phyloP scores from a whole-genome alignment of 2,329 filamentous ascomycete genomes.

The Claviceps paspali region DNA sequence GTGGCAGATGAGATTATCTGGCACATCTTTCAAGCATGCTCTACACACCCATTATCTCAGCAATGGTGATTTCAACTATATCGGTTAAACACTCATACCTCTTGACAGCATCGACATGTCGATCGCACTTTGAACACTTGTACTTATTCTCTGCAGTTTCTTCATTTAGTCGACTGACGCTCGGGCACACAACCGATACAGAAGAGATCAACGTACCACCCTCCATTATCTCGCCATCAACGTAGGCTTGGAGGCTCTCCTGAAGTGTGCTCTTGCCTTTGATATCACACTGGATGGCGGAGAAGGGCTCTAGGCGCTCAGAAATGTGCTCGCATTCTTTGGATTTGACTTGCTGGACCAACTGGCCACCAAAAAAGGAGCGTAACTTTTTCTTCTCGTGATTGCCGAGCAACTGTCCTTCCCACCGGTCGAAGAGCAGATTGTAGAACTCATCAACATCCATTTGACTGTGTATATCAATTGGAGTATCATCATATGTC shows the following conservation, averaged over 20 bases:
- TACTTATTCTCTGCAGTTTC: slow-evolving; percentile 74
- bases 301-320: slow-evolving; percentile 78
- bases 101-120: slow-evolving; percentile 86
- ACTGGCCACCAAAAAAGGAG: slow-evolving; percentile 77
- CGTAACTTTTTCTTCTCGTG: slow-evolving; percentile 60
- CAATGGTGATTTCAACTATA: background rate
- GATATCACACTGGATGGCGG: slow-evolving; percentile 89
- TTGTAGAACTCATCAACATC: slow-evolving; percentile 98
- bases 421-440: slow-evolving; percentile 80
- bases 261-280: slow-evolving; percentile 74
- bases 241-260: slow-evolving; percentile 87
- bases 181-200: background rate
- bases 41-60: slow-evolving; percentile 25
- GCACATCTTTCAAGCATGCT: slow-evolving; percentile 81
- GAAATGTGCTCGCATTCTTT: slow-evolving; percentile 92
- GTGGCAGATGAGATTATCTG: slow-evolving; percentile 90
- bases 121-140: slow-evolving; percentile 81
- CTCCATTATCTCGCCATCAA: slow-evolving; percentile 92
- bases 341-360: slow-evolving; percentile 90
- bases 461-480: slow-evolving; percentile 87
- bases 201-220: slow-evolving; percentile 38
- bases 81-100: slow-evolving; percentile 29
- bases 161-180: background rate
- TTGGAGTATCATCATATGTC: slow-evolving; percentile 66
- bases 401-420: slow-evolving; percentile 55